Percentiles rank a stretch among this genome's conserved stretches.
These are phyloP conservation scores for Trypanosoma avium DNA, from an alignment of 208 protist genomes.

Conservation along the genomic window DNA sequence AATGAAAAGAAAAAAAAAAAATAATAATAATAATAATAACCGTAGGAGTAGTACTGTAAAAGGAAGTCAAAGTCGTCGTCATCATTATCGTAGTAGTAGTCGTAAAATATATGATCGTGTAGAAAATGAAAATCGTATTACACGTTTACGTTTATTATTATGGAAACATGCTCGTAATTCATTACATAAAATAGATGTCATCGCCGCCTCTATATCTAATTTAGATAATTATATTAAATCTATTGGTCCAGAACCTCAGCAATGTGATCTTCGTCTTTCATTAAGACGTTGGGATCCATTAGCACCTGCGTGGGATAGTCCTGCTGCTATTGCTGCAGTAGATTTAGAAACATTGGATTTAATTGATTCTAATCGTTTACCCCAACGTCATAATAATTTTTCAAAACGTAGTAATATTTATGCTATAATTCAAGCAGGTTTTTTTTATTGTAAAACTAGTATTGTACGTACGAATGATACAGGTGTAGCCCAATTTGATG, in stretches of 20 bases:
- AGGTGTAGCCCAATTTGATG: slow-evolving; percentile 16
- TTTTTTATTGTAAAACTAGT: slow-evolving; percentile 20
- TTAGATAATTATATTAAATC: slow-evolving; percentile 13
- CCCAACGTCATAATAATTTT: not conserved
- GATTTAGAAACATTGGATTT: not conserved
- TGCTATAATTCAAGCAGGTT: slow-evolving; percentile 21
- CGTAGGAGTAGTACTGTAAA: no score
- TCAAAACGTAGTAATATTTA: slow-evolving; percentile 8
- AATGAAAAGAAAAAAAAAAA: not conserved
- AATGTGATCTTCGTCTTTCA: slow-evolving; percentile 19
- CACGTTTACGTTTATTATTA: slow-evolving; percentile 15
- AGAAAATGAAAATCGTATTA: not conserved
- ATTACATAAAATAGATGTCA: slow-evolving; percentile 36
- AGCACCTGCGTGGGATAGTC: slow-evolving; percentile 17
- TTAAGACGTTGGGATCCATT: slow-evolving; percentile 20
- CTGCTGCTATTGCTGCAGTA: not conserved
- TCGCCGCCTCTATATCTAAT: slow-evolving; percentile 11
- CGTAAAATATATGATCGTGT: slow-evolving; percentile 20
- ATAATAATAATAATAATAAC: not conserved
- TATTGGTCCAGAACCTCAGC: slow-evolving; percentile 1
- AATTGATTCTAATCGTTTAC: not conserved
- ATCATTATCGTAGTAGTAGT: slow-evolving; percentile 38
- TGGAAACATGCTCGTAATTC: slow-evolving; percentile 15
- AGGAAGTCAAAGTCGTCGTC: no score
- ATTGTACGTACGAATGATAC: not conserved